Evolutionary conservation across 1,284 basidiomycete genomes (phyloP).

Genomic region (Golubevia pallescens): DNA sequence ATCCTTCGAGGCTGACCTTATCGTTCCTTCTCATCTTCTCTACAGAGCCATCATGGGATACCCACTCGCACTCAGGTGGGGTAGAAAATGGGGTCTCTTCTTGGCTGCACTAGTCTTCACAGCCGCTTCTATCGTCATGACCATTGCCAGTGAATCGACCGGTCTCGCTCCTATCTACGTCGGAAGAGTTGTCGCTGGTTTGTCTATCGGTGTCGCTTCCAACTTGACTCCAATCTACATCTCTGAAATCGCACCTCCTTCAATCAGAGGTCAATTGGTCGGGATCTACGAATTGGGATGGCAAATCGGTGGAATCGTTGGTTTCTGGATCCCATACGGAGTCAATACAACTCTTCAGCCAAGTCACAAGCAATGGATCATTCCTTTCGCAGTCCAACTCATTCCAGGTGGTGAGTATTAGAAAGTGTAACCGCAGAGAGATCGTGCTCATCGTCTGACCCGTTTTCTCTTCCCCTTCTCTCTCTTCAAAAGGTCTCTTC

Average conservation of each 20-base stretch:
- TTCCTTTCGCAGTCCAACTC: slow-evolving; percentile 69
- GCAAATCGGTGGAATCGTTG: slow-evolving; percentile 65
- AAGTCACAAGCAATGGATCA: slow-evolving; percentile 67
- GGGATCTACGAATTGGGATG: slow-evolving; percentile 68
- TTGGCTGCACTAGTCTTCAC: slow-evolving; percentile 37
- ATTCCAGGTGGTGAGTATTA: slow-evolving; percentile 69
- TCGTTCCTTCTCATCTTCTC: slow-evolving; percentile 1
- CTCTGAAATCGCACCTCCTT: slow-evolving; percentile 59
- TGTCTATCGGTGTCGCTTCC: slow-evolving; percentile 49
- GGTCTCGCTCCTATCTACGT: slow-evolving; percentile 42
- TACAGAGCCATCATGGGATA: slow-evolving; percentile 36
- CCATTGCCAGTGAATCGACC: slow-evolving; percentile 20
- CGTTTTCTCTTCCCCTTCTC: too few relatives aligned
- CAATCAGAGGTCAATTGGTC: slow-evolving; percentile 68
- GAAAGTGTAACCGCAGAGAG: too few relatives aligned
- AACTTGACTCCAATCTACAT: slow-evolving; percentile 62
- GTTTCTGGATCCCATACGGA: slow-evolving; percentile 66
- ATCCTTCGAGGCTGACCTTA: too few relatives aligned
- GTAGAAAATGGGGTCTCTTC: slow-evolving; percentile 35
- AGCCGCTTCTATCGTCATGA: slow-evolving; percentile 49
- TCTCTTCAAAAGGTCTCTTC: too few relatives aligned
- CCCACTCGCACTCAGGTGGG: slow-evolving; percentile 24
- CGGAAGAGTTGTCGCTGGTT: slow-evolving; percentile 55
- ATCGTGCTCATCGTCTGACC: slow-evolving; percentile 67
- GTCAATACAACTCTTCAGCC: slow-evolving; percentile 11